phyloP scores from a whole-genome alignment of 2,329 filamentous ascomycete species.

The Hypoxylon sp. region DNA sequence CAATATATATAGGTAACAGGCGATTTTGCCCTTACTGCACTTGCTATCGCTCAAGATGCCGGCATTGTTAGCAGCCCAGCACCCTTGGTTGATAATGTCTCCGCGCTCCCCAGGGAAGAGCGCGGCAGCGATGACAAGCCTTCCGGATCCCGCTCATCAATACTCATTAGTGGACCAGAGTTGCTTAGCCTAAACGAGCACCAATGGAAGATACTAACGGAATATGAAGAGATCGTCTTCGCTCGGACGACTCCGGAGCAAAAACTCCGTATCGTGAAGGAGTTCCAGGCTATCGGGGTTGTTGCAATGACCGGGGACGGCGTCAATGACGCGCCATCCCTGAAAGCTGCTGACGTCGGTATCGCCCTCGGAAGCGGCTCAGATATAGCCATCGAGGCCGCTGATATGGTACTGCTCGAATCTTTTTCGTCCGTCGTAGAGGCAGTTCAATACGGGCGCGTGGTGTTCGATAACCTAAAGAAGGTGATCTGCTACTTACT shows the following conservation, averaged over 20 bases:
- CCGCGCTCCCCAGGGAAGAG: constrained; percentile 63
- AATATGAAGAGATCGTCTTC: constrained; percentile 82
- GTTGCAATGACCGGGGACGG: constrained; percentile 91
- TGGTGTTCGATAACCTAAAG: constrained; percentile 85
- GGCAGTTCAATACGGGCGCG: constrained; percentile 79
- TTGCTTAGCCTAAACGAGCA: constrained; percentile 74
- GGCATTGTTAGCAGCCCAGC: constrained; percentile 74
- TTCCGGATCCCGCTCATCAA: constrained; percentile 59
- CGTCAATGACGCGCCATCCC: constrained; percentile 87
- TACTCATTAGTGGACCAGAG: constrained; percentile 76
- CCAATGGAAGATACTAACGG: constrained; percentile 77
- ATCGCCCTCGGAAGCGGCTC: constrained; percentile 86
- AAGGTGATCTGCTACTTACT: constrained; percentile 83
- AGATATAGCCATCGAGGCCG: constrained; percentile 85
- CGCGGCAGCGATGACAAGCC: constrained; percentile 47
- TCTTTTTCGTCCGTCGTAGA: constrained; percentile 80
- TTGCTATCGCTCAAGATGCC: constrained; percentile 79
- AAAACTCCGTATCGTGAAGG: constrained; percentile 83
- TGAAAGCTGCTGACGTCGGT: constrained; percentile 84
- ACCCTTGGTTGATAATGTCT: constrained; percentile 66
- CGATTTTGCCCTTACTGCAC: constrained; percentile 81
- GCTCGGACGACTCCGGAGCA: constrained; percentile 83
- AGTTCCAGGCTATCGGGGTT: constrained; percentile 76
- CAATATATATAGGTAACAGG: constrained; percentile 71
- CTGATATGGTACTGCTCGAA: constrained; percentile 85